These are phyloP conservation scores for Colletotrichum liaoningense DNA, from an alignment of 2,329 filamentous ascomycete genomes.

Conservation along the genomic window DNA sequence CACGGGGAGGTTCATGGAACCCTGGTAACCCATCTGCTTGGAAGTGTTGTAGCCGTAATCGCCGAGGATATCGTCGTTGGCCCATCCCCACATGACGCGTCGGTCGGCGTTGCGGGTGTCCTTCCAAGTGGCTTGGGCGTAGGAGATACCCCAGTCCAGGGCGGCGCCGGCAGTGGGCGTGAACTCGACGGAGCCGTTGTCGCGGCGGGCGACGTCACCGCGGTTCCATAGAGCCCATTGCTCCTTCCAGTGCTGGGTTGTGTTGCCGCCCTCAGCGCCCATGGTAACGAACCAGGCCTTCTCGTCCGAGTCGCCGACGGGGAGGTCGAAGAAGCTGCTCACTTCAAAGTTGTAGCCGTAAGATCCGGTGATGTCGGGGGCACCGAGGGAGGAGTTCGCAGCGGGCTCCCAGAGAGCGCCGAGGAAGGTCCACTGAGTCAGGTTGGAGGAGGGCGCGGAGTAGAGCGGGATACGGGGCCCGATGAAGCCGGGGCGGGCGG, in stretches of 20 bases:
- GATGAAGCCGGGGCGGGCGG: conserved; percentile 36
- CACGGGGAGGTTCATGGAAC: conserved; percentile 33
- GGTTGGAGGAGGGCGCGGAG: conserved; percentile 33
- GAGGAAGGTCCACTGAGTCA: conserved; percentile 36
- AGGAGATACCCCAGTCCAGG: conserved; percentile 36
- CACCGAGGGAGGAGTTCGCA: conserved; percentile 30
- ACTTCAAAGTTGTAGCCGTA: conserved; percentile 37
- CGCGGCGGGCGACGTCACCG: conserved; percentile 30
- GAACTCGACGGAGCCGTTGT: conserved; percentile 35
- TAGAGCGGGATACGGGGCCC: conserved; percentile 35
- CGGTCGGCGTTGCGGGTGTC: conserved; percentile 29
- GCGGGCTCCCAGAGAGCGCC: conserved; percentile 36
- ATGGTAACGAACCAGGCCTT: conserved; percentile 36
- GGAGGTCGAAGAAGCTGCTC: conserved; percentile 34
- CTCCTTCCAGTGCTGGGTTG: conserved; percentile 34
- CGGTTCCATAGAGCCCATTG: conserved; percentile 37
- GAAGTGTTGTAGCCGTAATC: conserved; percentile 23
- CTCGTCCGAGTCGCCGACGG: conserved; percentile 26
- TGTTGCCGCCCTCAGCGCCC: conserved; percentile 36
- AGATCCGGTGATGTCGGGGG: conserved; percentile 34
- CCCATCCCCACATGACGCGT: conserved; percentile 36
- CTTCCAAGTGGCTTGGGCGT: conserved; percentile 35
- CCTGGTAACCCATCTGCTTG: conserved; percentile 34
- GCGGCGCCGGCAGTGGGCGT: conserved; percentile 31
- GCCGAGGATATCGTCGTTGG: conserved; percentile 28